Evolutionary conservation across 306 rosid species (phyloP), one percentile per base, ranked within the genome.

Genomic region (Malus asiatica): DNA sequence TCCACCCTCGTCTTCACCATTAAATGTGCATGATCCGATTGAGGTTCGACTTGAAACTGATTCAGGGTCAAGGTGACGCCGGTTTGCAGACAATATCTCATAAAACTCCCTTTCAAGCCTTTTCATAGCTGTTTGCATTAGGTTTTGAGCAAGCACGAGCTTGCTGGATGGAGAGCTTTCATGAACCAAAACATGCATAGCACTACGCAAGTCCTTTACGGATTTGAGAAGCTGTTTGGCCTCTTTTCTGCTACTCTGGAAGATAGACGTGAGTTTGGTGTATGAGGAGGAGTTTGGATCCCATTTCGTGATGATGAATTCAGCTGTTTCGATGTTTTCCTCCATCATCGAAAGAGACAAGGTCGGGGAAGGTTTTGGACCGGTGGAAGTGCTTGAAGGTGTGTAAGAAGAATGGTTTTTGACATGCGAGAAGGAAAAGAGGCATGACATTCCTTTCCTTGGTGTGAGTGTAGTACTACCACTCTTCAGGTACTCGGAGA

Each of bases 91-190:
- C 76, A 86, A 38, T 25, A 80, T 84, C 68, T 73, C 74, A 62
- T 84, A 74, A 62, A 88, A 80, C 74, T 88, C 93, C 45, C 68
- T 77, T 72, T 84, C 86, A 11, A 86, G 88, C 73, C 86, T 79
- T 33, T 76, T 76, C 93, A 86, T 86, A 42, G 93, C 86, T 0
- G 61, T 71, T 40, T 84, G 93, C 93, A 80, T 84, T n/a, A 84
- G 83, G 19, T 71, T 78, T 20, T 88, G 93, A 30, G 90, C 86
- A 2, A 71, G 74, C 20, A 73, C 80, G 18, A 88, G 90, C 71
- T 76, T 83, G 6, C 69, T 9, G 19, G 90, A 70, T 4, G 70
- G 14, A 8, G 77, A 51, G n/a, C 73, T 59, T 29, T 81, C 79
- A 6, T 65, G 29, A 11, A 83, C 61, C 3, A 88, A 75, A 32